phyloP scores from a whole-genome alignment of 345 rosid genomes.

The Populus tremula region DNA sequence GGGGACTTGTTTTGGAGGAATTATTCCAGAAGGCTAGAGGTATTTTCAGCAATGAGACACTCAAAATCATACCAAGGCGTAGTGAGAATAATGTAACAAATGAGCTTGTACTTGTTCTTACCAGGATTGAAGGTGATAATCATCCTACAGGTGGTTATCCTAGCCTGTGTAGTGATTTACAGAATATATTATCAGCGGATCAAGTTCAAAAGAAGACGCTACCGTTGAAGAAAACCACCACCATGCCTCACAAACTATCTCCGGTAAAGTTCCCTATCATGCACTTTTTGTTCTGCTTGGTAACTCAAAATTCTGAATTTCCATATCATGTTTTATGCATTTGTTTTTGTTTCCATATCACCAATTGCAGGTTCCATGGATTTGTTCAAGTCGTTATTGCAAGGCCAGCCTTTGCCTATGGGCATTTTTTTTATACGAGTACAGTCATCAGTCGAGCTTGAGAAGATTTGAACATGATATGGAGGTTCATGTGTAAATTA shows the following conservation, averaged over 20 bases:
- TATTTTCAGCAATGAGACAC: constrained; percentile 7
- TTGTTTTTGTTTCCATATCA: neutral
- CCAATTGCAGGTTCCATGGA: neutral
- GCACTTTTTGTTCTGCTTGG: neutral
- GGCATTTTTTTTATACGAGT: neutral
- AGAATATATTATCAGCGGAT: constrained; percentile 17
- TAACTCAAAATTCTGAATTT: neutral
- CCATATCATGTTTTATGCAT: neutral
- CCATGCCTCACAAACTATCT: neutral
- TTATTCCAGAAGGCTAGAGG: constrained; percentile 43
- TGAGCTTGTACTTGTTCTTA: constrained; percentile 24
- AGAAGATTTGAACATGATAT: neutral
- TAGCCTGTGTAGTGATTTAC: constrained; percentile 31
- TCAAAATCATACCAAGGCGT: neutral
- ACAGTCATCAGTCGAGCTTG: neutral
- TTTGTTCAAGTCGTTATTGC: neutral
- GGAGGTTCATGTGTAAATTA: neutral
- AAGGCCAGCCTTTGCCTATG: neutral
- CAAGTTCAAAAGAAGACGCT: constrained; percentile 42
- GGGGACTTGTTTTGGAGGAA: constrained; percentile 26
- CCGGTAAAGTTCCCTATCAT: neutral
- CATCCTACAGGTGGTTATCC: constrained; percentile 36
- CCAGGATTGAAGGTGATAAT: constrained; percentile 60
- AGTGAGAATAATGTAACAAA: neutral
- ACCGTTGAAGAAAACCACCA: constrained; percentile 10